These are phyloP conservation scores for Golubevia sp. DNA, from an alignment of 1,284 basidiomycete species.

Conservation along the genomic window DNA sequence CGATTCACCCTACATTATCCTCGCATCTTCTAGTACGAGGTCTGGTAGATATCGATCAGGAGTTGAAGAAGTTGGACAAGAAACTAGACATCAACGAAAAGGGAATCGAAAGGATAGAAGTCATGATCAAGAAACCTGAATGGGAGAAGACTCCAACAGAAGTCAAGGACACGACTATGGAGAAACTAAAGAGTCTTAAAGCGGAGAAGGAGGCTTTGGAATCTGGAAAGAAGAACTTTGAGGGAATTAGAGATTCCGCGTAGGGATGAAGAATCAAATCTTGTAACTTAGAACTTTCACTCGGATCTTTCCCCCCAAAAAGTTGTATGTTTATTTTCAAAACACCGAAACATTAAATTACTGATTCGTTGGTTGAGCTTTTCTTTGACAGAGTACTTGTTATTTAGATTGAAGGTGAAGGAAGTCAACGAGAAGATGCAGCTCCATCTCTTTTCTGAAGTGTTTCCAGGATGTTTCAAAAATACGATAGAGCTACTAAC, in stretches of 20 bases:
- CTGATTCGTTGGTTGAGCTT: too few relatives aligned
- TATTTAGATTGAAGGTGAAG: too few relatives aligned
- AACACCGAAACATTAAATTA: too few relatives aligned
- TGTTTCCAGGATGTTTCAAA: too few relatives aligned
- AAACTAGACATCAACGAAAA: slow-evolving; percentile 48
- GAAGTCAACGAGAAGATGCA: too few relatives aligned
- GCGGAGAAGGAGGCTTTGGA: slow-evolving; percentile 39
- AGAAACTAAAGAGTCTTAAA: slow-evolving; percentile 35
- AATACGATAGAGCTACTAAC: too few relatives aligned
- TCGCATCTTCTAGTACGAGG: slow-evolving; percentile 48
- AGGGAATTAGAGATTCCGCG: slow-evolving; percentile 23
- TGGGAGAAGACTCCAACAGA: slow-evolving; percentile 49
- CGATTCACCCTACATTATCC: slow-evolving; percentile 35
- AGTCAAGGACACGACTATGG: slow-evolving; percentile 32
- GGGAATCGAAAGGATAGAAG: slow-evolving; percentile 30
- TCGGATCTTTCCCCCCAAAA: too few relatives aligned
- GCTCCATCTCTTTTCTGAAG: too few relatives aligned
- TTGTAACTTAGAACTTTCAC: too few relatives aligned
- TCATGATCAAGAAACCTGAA: slow-evolving; percentile 44
- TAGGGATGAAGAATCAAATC: too few relatives aligned
- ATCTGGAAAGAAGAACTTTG: slow-evolving; percentile 46
- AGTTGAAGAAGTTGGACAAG: slow-evolving; percentile 50
- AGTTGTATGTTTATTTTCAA: too few relatives aligned
- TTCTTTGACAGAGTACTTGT: too few relatives aligned
- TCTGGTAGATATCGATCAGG: slow-evolving; percentile 48